Percentiles rank a stretch among this genome's conserved stretches.
Conservation (phyloP, 2,329 filamentous ascomycete genomes). For the Clonostachys sp. region DNA sequence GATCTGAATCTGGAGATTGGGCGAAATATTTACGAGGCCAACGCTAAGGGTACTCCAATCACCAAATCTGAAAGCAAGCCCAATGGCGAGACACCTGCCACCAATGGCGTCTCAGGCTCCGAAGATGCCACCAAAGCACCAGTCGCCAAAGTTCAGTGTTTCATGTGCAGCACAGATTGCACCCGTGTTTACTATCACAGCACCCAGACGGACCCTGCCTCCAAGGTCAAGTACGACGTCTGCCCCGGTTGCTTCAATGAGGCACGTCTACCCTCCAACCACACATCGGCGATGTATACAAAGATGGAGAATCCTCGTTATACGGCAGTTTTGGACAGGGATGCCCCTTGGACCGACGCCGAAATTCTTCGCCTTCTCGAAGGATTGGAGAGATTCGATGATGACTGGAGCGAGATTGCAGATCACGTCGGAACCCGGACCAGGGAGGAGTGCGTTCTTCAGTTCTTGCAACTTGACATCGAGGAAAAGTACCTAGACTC, state of each 20-base stretch:
- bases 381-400: conserved; percentile 86
- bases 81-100: conserved; percentile 66
- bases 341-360: conserved; percentile 86
- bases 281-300: conserved; percentile 75
- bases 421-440: conserved; percentile 90
- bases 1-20: conserved; percentile 90
- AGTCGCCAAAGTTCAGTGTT: conserved; percentile 72
- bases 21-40: conserved; percentile 92
- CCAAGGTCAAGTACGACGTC: conserved; percentile 75
- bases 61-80: conserved; percentile 66
- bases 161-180: conserved; percentile 90
- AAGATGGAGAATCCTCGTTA: conserved; percentile 88
- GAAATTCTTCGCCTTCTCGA: conserved; percentile 88
- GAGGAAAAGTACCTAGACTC: conserved; percentile 95
- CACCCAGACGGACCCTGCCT: conserved; percentile 50
- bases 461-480: conserved; percentile 94
- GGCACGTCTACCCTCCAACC: conserved; percentile 74
- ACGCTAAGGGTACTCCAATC: conserved; percentile 71
- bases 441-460: conserved; percentile 91
- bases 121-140: conserved; percentile 63
- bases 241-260: conserved; percentile 90
- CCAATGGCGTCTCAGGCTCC: conserved; percentile 57
- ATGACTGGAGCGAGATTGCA: conserved; percentile 91
- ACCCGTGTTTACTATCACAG: conserved; percentile 58
- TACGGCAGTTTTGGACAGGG: conserved; percentile 71